Conservation (phyloP, 164 flowering plant species). For the Annona squamosa region DNA sequence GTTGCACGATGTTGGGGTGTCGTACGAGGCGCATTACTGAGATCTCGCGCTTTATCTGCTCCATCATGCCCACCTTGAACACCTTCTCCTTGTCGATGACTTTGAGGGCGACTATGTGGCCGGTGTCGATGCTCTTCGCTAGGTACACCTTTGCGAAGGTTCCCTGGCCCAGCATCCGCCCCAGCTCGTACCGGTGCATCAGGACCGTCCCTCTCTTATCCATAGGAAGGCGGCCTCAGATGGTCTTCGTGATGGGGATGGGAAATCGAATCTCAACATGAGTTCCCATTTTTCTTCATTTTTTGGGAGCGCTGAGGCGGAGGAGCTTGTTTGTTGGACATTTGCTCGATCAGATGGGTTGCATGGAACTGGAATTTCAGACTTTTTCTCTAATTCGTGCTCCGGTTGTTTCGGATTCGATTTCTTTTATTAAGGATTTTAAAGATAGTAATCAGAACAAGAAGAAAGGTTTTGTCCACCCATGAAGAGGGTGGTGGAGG, state of each 20-base stretch:
- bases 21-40: constrained; percentile 23
- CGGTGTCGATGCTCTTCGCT: constrained; percentile 16
- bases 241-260: background rate
- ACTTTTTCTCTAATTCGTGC: too few relatives aligned
- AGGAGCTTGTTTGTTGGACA: background rate
- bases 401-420: too few relatives aligned
- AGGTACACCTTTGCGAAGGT: constrained; percentile 31
- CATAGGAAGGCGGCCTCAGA: constrained; percentile 9
- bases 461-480: background rate
- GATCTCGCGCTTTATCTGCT: constrained; percentile 33
- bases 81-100: constrained; percentile 30
- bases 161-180: constrained; percentile 30
- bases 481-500: too few relatives aligned
- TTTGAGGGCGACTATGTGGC: constrained; percentile 27
- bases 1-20: constrained; percentile 25
- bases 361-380: background rate
- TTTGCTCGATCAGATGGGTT: background rate
- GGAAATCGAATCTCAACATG: background rate
- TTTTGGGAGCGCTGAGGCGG: too few relatives aligned
- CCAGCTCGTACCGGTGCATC: constrained; percentile 28
- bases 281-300: background rate
- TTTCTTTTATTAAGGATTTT: background rate
- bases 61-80: constrained; percentile 20
- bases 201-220: constrained; percentile 23
- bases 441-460: background rate